Evolutionary conservation across 495 filamentous ascomycete genomes (phyloP).

Genomic region (Penicillium ochrochloron): DNA sequence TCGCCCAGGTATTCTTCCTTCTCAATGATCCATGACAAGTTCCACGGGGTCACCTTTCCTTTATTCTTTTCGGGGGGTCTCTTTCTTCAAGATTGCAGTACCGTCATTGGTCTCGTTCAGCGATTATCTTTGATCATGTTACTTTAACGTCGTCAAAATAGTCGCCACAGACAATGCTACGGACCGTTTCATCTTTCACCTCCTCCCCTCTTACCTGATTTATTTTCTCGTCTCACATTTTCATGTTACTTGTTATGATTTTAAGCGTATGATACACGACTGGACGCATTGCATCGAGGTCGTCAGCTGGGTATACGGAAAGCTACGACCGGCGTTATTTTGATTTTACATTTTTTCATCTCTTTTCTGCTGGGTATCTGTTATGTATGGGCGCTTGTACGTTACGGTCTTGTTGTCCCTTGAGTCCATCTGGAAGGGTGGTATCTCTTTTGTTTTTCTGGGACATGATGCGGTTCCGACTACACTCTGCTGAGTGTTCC

Average conservation of each 20-base stretch:
- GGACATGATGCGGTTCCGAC: conserved; percentile 3
- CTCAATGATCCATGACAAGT: background rate
- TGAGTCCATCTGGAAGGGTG: background rate
- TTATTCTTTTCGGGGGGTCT: background rate
- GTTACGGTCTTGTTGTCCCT: conserved; percentile 9
- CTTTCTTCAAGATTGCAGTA: background rate
- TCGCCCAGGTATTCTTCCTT: background rate
- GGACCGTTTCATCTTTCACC: background rate
- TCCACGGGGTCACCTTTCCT: background rate
- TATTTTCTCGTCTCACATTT: background rate
- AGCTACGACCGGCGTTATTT: conserved; percentile 22
- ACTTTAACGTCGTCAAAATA: conserved; percentile 18
- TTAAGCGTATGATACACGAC: conserved; percentile 9
- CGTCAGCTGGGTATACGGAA: conserved; percentile 24
- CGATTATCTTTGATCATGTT: conserved; percentile 24
- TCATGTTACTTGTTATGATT: background rate
- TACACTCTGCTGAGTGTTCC: conserved; percentile 4
- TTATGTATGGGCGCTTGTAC: conserved; percentile 8
- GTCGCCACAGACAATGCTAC: conserved; percentile 22
- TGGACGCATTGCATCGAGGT: conserved; percentile 18
- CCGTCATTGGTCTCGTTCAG: background rate
- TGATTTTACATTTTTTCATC: background rate
- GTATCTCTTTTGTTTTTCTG: background rate
- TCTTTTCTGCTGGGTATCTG: background rate
- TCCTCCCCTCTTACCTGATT: background rate